phyloP scores from a whole-genome alignment of 2,329 filamentous ascomycete genomes.

The Domatiomyces globalis region DNA sequence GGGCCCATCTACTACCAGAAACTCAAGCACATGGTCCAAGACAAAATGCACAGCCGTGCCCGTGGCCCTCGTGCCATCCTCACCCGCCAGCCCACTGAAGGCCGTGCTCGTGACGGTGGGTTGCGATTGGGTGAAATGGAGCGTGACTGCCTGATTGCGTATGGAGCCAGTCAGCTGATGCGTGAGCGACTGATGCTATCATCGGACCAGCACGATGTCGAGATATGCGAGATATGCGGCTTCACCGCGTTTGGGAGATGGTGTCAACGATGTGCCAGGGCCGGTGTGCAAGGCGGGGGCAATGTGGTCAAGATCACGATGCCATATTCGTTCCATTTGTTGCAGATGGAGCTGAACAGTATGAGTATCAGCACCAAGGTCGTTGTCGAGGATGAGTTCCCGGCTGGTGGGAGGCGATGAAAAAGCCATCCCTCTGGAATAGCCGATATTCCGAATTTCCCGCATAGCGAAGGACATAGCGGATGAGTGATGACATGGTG shows the following conservation, averaged over 20 bases:
- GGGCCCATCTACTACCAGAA: slow-evolving; percentile 99
- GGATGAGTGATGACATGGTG: too few relatives aligned
- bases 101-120: slow-evolving; percentile 81
- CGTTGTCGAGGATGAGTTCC: slow-evolving; percentile 89
- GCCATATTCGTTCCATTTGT: slow-evolving; percentile 89
- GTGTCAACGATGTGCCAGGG: slow-evolving; percentile 62
- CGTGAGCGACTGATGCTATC: slow-evolving; percentile 90
- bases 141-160: slow-evolving; percentile 92
- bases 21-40: slow-evolving; percentile 99
- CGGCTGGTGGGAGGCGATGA: slow-evolving; percentile 24
- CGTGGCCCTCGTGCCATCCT: slow-evolving; percentile 82
- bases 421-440: too few relatives aligned
- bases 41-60: slow-evolving; percentile 96
- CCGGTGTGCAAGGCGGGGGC: slow-evolving; percentile 50
- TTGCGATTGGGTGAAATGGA: slow-evolving; percentile 96
- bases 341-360: slow-evolving; percentile 89
- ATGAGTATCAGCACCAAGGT: slow-evolving; percentile 97
- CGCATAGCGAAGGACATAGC: too few relatives aligned
- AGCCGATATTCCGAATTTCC: too few relatives aligned
- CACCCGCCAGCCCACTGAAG: slow-evolving; percentile 90
- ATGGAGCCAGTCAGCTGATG: slow-evolving; percentile 82
- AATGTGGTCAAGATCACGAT: slow-evolving; percentile 87
- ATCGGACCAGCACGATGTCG: slow-evolving; percentile 77
- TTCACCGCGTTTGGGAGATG: slow-evolving; percentile 92
- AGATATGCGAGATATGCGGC: slow-evolving; percentile 87